phyloP scores from a whole-genome alignment of 179 eudicot genomes.

The Drosera spatulata region DNA sequence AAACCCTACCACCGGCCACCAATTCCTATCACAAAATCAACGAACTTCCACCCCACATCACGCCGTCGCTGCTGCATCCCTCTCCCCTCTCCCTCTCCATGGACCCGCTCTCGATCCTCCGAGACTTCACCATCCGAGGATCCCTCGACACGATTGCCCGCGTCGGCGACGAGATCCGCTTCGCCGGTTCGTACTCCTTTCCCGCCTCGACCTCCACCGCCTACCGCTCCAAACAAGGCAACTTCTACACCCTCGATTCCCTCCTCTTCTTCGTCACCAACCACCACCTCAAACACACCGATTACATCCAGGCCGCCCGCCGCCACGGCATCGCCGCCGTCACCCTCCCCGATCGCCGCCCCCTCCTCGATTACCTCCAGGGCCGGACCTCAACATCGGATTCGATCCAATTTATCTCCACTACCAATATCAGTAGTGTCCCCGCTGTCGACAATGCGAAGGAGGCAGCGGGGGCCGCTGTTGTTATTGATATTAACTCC shows the following conservation, averaged over 20 bases:
- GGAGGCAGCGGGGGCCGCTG: conserved; percentile 10
- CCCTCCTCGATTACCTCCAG: conserved; percentile 64
- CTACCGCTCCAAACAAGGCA: conserved; percentile 64
- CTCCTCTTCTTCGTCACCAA: conserved; percentile 64
- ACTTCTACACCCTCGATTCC: conserved; percentile 77
- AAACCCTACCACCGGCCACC: too few relatives aligned
- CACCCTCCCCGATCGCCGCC: conserved; percentile 72
- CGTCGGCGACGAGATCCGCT: conserved; percentile 44
- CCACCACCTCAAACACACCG: conserved; percentile 53
- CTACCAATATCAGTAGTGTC: conserved; percentile 5
- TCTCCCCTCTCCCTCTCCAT: conserved; percentile 15
- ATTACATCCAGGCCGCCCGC: conserved; percentile 51
- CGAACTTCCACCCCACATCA: too few relatives aligned
- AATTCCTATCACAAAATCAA: too few relatives aligned
- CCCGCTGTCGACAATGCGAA: neutral
- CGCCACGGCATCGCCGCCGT: conserved; percentile 43
- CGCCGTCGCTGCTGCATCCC: neutral
- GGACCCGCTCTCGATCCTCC: conserved; percentile 76
- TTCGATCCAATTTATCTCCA: conserved; percentile 32
- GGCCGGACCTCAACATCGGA: conserved; percentile 48
- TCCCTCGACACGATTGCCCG: conserved; percentile 46
- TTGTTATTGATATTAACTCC: conserved; percentile 4
- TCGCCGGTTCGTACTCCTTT: conserved; percentile 47
- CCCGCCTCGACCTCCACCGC: conserved; percentile 64
- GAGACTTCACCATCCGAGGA: conserved; percentile 65